Evolutionary conservation across 805 yeast species (phyloP), one percentile per base, ranked within the genome.

Genomic region (Monosporozyma aquatica): DNA sequence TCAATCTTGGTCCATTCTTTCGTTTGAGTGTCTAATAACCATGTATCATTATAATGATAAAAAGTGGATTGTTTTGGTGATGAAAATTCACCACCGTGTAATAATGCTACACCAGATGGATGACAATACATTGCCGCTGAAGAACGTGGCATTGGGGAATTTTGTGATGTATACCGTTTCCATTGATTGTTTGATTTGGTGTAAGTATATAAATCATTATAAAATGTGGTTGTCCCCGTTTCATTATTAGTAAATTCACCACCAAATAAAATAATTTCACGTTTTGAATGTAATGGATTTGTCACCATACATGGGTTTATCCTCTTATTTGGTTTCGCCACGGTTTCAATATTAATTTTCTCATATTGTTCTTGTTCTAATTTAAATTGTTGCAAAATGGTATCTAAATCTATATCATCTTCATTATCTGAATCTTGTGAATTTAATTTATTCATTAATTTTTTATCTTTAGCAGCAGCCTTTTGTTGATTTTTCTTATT

Each of bases 81-180:
- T 1, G 96, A 85, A 54, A 92, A 90, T 64, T 90, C 98, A 54
- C 98, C 98, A 39, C 97, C 98, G 65, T 87, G 92, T 69, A 90
- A 64, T 46, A 90, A 61, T 22, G 86, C 74, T 2, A 89, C 68
- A 9, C 97, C 97, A 2, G 87, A 77, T 1, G 96, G 95, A 62
- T 90, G 97, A 0, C 85, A 81, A 47, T 89, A 80, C 86, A 89
- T 84, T 1, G 95, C 84, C 52, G 94, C 96, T 0, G 96, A 87
- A 0, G 95, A 84, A 48, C 98, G 69, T 1, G 96, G 95, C 58
- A 89, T 74, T 13, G 98, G 98, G 0, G 94, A 64, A 57, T 90
- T 90, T 53, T 83, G 84, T 2, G 95, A 86, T 2, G 80, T 67
- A 50, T 80, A 74, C 45, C 72, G 73, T 46, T 87, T 74, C 98